Evolutionary conservation across 345 rosid species (phyloP).

Genomic region (Draba incana): DNA sequence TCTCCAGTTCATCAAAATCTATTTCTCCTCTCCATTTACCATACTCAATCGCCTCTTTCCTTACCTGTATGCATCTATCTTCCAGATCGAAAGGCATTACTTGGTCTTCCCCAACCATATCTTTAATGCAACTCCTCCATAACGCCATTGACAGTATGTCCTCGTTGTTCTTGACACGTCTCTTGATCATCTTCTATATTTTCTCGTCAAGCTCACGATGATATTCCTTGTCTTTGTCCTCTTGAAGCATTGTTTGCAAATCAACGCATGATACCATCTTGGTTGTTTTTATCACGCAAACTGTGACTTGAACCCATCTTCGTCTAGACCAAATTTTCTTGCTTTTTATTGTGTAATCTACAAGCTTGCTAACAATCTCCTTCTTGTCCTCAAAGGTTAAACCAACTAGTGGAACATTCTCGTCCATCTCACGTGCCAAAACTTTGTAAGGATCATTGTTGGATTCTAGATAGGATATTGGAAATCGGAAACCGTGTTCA

Average conservation of each 20-base stretch:
- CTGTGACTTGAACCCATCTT: constrained; percentile 6
- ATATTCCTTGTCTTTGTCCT: neutral
- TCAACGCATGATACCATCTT: constrained; percentile 3
- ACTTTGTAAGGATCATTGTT: too few species aligned
- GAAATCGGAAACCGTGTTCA: too few species aligned
- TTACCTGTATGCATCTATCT: neutral
- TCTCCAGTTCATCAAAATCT: neutral
- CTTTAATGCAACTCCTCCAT: neutral
- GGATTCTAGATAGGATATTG: too few species aligned
- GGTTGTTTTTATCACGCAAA: constrained; percentile 4
- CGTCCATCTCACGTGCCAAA: neutral
- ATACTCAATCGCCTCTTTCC: constrained; percentile 1
- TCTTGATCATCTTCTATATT: constrained; percentile 1
- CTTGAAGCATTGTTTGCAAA: constrained; percentile 13
- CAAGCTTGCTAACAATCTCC: neutral
- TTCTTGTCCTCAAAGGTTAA: neutral
- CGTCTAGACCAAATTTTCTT: neutral
- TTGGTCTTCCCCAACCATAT: neutral
- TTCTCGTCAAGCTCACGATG: neutral
- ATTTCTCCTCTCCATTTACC: neutral
- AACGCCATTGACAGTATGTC: neutral
- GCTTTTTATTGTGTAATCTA: neutral
- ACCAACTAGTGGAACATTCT: neutral
- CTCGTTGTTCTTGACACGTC: constrained; percentile 2
- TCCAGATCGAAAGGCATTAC: neutral